Evolutionary conservation across 2,329 filamentous ascomycete species (phyloP), one percentile per base, ranked within the genome.

Genomic region (Aspergillus tanneri): DNA sequence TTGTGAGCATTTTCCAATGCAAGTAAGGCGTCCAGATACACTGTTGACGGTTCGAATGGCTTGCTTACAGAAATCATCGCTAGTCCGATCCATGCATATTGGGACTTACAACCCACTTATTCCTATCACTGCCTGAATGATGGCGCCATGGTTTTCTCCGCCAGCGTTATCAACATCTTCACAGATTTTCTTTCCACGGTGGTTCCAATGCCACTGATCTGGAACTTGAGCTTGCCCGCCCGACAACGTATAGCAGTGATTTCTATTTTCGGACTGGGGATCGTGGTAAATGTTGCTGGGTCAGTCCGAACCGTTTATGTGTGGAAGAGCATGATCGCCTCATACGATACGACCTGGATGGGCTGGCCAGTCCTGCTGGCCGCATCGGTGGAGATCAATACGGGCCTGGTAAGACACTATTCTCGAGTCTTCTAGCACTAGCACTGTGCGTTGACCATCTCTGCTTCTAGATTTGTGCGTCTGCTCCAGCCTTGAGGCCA

Each of bases 181-280:
- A 70, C 65, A 34, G 70, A 72, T 39, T 55, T 71, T 24, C 41
- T 68, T 6, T 56, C 58, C n/a, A 68, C 69, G 3, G 47, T 64
- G 5, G 44, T 72, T 8, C 70, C 70, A 2, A 72, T 72, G 64
- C 67, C 68, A 5, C 55, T 71, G 34, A 68, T 72, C 40, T 72
- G 68, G 70, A 67, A 62, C 10, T 53, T 72, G 30, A 65, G 69
- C 16, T 55, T 72, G 12, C 63, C 67, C 8, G 49, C 57, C 25
- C 63, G 63, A 6, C 68, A 71, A 48, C 65, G 67, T 18, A 46
- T 71, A 25, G 68, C 64, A 5, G 62, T 72, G 10, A 69, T 69
- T 10, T 63, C 63, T 10, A 69, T 71, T 21, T 72, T 72, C n/a
- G 61, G 57, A 2, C 46, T 72, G 14, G 70, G 70, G 4, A 55